Evolutionary conservation across 768 basidiomycete species (phyloP).

Genomic region (Boletus coccyginus): DNA sequence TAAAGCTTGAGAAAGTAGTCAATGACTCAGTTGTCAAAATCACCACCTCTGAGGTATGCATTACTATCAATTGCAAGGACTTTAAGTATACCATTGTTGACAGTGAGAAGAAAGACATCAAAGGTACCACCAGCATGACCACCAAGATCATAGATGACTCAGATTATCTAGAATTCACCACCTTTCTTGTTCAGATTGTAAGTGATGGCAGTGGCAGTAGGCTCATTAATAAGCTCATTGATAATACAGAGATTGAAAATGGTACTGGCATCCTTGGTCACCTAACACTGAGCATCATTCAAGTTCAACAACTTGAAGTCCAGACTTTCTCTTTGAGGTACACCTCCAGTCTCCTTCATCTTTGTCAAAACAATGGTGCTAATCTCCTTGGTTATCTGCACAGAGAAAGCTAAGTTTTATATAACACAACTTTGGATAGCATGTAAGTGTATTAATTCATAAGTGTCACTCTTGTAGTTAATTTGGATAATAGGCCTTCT

Average conservation of each 20-base stretch:
- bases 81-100: no score
- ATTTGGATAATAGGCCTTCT: slow-evolving; percentile 82
- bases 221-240: no score
- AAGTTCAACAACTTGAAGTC: slow-evolving; percentile 92
- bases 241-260: slow-evolving; percentile 94
- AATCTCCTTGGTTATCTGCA: slow-evolving; percentile 89
- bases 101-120: no score
- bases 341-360: slow-evolving; percentile 99
- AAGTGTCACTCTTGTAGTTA: slow-evolving; percentile 71
- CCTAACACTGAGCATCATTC: slow-evolving; percentile 99
- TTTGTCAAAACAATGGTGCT: slow-evolving; percentile 93
- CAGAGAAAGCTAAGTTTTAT: neutral
- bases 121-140: slow-evolving; percentile 95
- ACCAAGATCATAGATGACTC: slow-evolving; percentile 99
- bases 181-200: slow-evolving; percentile 97
- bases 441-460: slow-evolving; percentile 68
- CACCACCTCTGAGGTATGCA: slow-evolving; percentile 93
- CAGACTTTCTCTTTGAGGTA: slow-evolving; percentile 91
- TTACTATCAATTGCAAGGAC: slow-evolving; percentile 91
- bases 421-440: neutral
- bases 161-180: slow-evolving; percentile 91
- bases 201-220: slow-evolving; percentile 95
- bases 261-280: slow-evolving; percentile 96
- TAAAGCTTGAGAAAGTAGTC: slow-evolving; percentile 86
- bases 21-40: slow-evolving; percentile 92